A percentile compares a stretch with the other conserved stretches of the same genome.
Evolutionary conservation across 2,329 filamentous ascomycete genomes (phyloP).

Genomic region (Clarireedia monteithiana): DNA sequence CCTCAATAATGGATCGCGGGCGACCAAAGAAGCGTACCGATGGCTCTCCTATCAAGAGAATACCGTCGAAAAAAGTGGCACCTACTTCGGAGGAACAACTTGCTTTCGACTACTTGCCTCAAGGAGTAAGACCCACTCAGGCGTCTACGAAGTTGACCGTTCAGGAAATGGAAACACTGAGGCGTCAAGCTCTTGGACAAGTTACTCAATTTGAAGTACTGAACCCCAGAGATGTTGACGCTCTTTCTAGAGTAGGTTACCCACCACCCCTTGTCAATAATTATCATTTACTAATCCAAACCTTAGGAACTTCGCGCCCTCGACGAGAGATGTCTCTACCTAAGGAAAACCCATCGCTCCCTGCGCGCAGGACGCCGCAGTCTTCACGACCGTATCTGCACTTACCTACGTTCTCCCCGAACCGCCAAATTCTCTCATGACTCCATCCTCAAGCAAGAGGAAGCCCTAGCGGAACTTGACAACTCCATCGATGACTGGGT

Average conservation of each 20-base stretch:
- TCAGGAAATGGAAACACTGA: slow-evolving; percentile 43
- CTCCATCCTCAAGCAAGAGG: slow-evolving; percentile 71
- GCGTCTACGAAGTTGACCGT: slow-evolving; percentile 40
- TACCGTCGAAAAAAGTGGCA: slow-evolving; percentile 6
- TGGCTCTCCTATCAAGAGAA: slow-evolving; percentile 32
- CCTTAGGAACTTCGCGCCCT: slow-evolving; percentile 61
- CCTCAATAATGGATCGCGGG: slow-evolving; percentile 53
- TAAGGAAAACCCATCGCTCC: slow-evolving; percentile 68
- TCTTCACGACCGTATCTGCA: slow-evolving; percentile 68
- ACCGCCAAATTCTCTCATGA: slow-evolving; percentile 66
- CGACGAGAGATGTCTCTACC: slow-evolving; percentile 72
- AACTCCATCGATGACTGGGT: slow-evolving; percentile 75
- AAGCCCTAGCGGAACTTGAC: slow-evolving; percentile 69
- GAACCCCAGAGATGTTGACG: slow-evolving; percentile 52
- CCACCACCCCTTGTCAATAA: not conserved
- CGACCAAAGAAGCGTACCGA: slow-evolving; percentile 49
- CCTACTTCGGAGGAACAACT: slow-evolving; percentile 38
- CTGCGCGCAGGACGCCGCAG: slow-evolving; percentile 69
- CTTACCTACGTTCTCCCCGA: slow-evolving; percentile 64
- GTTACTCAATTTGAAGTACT: slow-evolving; percentile 59
- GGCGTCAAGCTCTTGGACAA: slow-evolving; percentile 55
- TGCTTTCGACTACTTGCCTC: slow-evolving; percentile 54
- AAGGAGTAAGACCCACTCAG: slow-evolving; percentile 47
- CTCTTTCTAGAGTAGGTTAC: slow-evolving; percentile 51
- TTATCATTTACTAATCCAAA: slow-evolving; percentile 1